Percentiles rank a stretch among this genome's conserved stretches.
These are phyloP conservation scores for Zelonia costaricensis DNA, from an alignment of 208 protist species.

Conservation along the genomic window DNA sequence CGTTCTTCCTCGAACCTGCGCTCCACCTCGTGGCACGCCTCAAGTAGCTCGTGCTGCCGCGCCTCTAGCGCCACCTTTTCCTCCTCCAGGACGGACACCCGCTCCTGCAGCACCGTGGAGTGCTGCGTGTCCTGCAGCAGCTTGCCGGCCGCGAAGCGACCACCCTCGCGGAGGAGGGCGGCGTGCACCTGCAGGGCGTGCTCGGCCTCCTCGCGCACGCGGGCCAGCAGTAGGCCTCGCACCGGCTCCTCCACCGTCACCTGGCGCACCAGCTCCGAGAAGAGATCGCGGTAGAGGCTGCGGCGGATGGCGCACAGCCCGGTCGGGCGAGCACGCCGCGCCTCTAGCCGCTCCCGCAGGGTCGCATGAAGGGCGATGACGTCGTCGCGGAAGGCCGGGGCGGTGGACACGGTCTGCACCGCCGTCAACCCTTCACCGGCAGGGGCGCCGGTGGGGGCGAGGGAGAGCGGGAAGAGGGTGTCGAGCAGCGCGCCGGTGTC, in stretches of 20 bases:
- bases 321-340: slow-evolving; percentile 92
- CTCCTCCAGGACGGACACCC: slow-evolving; percentile 23
- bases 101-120: slow-evolving; percentile 27
- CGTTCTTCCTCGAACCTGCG: slow-evolving; percentile 41
- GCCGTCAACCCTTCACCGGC: not conserved
- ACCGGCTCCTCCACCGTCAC: slow-evolving; percentile 98
- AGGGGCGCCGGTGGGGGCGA: not conserved
- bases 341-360: slow-evolving; percentile 87
- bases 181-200: slow-evolving; percentile 58
- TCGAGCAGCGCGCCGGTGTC: slow-evolving; percentile 54
- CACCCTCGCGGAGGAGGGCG: slow-evolving; percentile 41
- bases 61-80: slow-evolving; percentile 37
- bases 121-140: slow-evolving; percentile 23
- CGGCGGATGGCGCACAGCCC: slow-evolving; percentile 97
- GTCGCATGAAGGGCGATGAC: slow-evolving; percentile 88
- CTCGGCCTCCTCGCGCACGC: slow-evolving; percentile 95
- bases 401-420: slow-evolving; percentile 60
- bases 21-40: slow-evolving; percentile 30
- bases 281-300: slow-evolving; percentile 97
- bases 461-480: slow-evolving; percentile 52
- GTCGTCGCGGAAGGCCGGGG: slow-evolving; percentile 62
- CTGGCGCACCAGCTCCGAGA: slow-evolving; percentile 97
- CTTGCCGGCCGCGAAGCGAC: slow-evolving; percentile 90
- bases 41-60: slow-evolving; percentile 32
- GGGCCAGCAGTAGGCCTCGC: slow-evolving; percentile 96